These are phyloP conservation scores for Fusarium pilosicola DNA, from an alignment of 2,329 filamentous ascomycete genomes.

Conservation along the genomic window DNA sequence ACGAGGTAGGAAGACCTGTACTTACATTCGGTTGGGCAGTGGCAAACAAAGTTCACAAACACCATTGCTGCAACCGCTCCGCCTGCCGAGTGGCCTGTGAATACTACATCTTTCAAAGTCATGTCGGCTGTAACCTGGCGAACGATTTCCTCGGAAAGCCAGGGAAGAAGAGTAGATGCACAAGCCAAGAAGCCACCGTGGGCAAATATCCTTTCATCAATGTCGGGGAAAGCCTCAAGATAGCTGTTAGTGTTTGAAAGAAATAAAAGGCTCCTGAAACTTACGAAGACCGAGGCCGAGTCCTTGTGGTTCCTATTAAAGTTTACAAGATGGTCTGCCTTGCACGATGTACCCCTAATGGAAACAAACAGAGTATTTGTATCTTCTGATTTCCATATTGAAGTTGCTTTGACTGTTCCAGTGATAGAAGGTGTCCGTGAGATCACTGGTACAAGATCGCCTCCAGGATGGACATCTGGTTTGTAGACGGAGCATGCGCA, in stretches of 20 bases:
- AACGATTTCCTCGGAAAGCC: slow-evolving; percentile 14
- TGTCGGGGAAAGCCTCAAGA: not conserved
- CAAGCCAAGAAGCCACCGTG: slow-evolving; percentile 37
- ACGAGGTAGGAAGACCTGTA: rapidly evolving
- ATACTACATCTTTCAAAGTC: slow-evolving; percentile 13
- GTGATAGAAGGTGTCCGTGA: slow-evolving; percentile 26
- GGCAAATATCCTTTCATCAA: not conserved
- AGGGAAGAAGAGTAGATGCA: slow-evolving; percentile 27
- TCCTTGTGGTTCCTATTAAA: slow-evolving; percentile 21
- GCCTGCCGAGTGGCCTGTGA: slow-evolving; percentile 41
- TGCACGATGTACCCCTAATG: slow-evolving; percentile 33
- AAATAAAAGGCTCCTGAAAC: rapidly evolving
- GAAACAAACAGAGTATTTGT: slow-evolving; percentile 29
- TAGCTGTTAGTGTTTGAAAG: not conserved
- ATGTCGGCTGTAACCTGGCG: slow-evolving; percentile 4
- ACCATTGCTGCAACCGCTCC: slow-evolving; percentile 37
- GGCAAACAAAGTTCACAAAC: slow-evolving; percentile 23
- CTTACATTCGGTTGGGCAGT: not conserved
- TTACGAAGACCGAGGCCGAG: slow-evolving; percentile 20
- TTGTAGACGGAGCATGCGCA: slow-evolving; percentile 38
- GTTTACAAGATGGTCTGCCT: slow-evolving; percentile 40
- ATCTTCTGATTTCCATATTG: slow-evolving; percentile 32
- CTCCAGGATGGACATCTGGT: slow-evolving; percentile 1
- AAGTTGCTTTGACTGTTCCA: slow-evolving; percentile 34
- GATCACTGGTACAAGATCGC: slow-evolving; percentile 26